Evolutionary conservation across 2,329 filamentous ascomycete species (phyloP), one percentile per base, ranked within the genome.

Genomic region (Fusarium duplospermum): DNA sequence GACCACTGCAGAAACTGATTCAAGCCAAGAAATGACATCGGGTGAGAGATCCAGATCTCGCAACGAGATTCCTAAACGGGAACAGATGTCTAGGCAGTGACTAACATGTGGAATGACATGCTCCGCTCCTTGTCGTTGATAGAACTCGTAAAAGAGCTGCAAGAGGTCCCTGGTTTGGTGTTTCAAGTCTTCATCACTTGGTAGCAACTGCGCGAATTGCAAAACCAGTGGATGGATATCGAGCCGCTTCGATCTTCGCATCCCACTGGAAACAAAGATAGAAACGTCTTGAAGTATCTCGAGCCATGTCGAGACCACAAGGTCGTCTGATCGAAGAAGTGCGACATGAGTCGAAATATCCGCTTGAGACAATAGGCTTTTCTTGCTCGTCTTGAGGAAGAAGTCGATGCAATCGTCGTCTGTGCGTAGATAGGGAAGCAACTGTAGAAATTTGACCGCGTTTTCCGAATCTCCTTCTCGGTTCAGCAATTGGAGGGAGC

Each of bases 391-490:
- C 29, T 58, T 35, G 1, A 64, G 13, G 20, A 64, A 29, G 1
- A n/a, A 40, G 11, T 64, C 62, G 4, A 64, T 64, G 27, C 62
- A 45, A 11, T 64, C 62, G 20, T 57, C 18, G 29, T 64, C 36
- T 6, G 54, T 42, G 16, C 60, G 45, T 4, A 63, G 60, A 38
- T 64, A 64, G 10, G 62, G 62, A 36, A 64, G 62, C 8, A 64
- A 4, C n/a, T 57, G 50, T 1, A 45, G 4, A 4, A 64, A 38
- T 10, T 36, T 64, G 9, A 64, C 20, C 4, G 62, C 62, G 2
- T 64, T 64, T 14, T 45, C 62, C 3, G 47, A 40, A 4, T 35
- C 20, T 4, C 35, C 36, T 20, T 31, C 10, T 2, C 16, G 13
- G 6, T n/a, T 13, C 20, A 64, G 11, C 7, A 38, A n/a, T 6